Evolutionary conservation across 2,329 filamentous ascomycete genomes (phyloP).

Genomic region (Reticulascus tulasneorum): DNA sequence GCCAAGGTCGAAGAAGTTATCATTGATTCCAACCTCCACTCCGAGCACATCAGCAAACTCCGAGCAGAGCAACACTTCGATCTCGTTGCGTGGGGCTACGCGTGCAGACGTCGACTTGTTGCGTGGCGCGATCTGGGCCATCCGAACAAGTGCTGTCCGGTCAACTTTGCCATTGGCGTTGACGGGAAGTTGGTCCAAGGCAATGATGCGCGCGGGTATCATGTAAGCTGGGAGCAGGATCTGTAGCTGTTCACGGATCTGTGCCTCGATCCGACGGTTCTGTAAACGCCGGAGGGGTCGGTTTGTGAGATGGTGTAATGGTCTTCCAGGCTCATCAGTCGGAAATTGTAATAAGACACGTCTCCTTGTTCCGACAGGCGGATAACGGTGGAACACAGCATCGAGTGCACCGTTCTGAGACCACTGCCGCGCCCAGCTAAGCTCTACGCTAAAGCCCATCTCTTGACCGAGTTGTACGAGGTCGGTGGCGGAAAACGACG

Average conservation of each 20-base stretch:
- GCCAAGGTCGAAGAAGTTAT: no score
- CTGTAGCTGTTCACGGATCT: background rate
- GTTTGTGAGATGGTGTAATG: no score
- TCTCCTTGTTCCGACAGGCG: no score
- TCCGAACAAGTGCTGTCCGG: no score
- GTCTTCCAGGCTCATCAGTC: no score
- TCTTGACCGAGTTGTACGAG: constrained; percentile 18
- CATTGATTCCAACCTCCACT: constrained; percentile 3
- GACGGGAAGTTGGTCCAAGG: constrained; percentile 20
- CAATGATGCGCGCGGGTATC: constrained; percentile 16
- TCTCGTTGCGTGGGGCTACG: constrained; percentile 11
- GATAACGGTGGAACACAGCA: constrained; percentile 30
- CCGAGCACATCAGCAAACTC: constrained; percentile 4
- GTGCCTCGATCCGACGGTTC: no score
- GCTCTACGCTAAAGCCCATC: constrained; percentile 40
- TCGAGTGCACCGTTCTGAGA: constrained; percentile 21
- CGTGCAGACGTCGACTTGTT: no score
- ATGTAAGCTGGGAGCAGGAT: no score
- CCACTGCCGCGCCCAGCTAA: constrained; percentile 37
- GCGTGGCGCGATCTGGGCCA: no score
- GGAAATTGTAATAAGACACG: no score
- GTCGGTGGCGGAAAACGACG: no score
- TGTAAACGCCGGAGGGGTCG: no score
- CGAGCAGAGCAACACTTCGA: constrained; percentile 12
- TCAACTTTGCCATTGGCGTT: constrained; percentile 21